These are phyloP conservation scores for Botrytis fabae DNA, from an alignment of 2,329 filamentous ascomycete species.

Conservation along the genomic window DNA sequence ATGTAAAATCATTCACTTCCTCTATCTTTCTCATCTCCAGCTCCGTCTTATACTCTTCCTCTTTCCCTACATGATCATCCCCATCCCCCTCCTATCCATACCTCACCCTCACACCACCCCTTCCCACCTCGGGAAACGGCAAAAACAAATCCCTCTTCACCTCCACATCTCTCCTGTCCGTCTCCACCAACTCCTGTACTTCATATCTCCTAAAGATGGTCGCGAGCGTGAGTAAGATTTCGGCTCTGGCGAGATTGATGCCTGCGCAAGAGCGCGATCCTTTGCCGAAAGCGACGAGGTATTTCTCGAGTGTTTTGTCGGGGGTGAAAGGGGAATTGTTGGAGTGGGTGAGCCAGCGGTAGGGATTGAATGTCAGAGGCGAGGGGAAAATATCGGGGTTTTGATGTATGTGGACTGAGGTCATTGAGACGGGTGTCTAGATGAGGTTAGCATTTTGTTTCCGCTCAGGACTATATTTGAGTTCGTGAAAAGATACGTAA, in stretches of 20 bases:
- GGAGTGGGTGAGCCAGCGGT: slow-evolving; percentile 29
- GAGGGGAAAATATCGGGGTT: slow-evolving; percentile 31
- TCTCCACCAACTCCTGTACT: slow-evolving; percentile 29
- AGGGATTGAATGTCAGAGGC: slow-evolving; percentile 25
- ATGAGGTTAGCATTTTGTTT: background rate
- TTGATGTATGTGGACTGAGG: slow-evolving; percentile 30
- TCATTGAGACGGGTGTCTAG: slow-evolving; percentile 33
- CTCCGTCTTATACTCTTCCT: too few species aligned
- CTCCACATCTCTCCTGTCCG: slow-evolving; percentile 28
- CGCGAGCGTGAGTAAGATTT: slow-evolving; percentile 29
- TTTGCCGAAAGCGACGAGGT: slow-evolving; percentile 33
- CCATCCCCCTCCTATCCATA: background rate
- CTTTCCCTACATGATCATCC: too few species aligned
- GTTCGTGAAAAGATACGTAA: too few species aligned
- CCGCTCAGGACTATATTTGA: background rate
- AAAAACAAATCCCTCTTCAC: slow-evolving; percentile 24
- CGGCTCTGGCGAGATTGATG: slow-evolving; percentile 34
- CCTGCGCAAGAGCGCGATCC: slow-evolving; percentile 33
- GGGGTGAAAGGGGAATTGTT: slow-evolving; percentile 20
- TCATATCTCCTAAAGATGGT: slow-evolving; percentile 30
- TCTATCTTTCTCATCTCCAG: background rate
- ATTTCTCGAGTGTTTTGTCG: slow-evolving; percentile 25
- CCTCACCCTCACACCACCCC: slow-evolving; percentile 17
- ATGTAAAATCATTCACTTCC: fast-evolving
- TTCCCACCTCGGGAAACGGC: slow-evolving; percentile 13